Base-by-base conservation (phyloP, 2,329 filamentous ascomycete species). In the Lachnellula hyalina region DNA sequence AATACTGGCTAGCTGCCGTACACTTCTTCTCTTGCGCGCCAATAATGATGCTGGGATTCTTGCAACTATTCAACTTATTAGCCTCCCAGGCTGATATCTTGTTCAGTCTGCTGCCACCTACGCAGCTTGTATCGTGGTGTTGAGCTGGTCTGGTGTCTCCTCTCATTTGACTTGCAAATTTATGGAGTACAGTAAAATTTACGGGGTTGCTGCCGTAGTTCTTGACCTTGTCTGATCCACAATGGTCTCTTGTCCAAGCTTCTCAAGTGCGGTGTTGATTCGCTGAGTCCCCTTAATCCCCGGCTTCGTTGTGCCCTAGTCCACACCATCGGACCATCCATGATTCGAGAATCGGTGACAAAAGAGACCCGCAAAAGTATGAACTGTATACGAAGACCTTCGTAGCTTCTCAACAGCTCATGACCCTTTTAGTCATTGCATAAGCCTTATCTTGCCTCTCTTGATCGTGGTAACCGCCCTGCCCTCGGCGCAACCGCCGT, bases 271-370 rank as follows among this genome's bases (percentile, higher is more conserved):
- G 41, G 41, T 44, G n/a, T 32, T 47, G 12, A 47, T 47, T 47
- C 44, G 44, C 44, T 32, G 19, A 21, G 8, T 32, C 44, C 28
- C 44, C 9, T 15, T 25, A 17, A 34, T 32, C 44, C 44, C 9
- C 5, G 44, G 23, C 44, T 12, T 23, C 44, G 44, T 23, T 42
- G 44, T 35, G 15, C 38, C 41, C 54, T 40, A 56, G 38, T 45
- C 41, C 50, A 42, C 40, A 17, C 15, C 35, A 17, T 25, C 25
- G 25, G 25, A 25, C 25, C 25, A 53, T 50, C 50, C 54, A 56
- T 53, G 54, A 47, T 21, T 44, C 54, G 54, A 50, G 54, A 49
- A 53, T 42, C 50, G 50, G 36, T 50, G 50, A 49, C 50, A 41
- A 46, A 53, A 42, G 54, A 32, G 44, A n/a, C 25, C 53, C 53